Evolutionary conservation across 2,329 filamentous ascomycete genomes (phyloP).

Genomic region (Phialemonium atrogriseum): DNA sequence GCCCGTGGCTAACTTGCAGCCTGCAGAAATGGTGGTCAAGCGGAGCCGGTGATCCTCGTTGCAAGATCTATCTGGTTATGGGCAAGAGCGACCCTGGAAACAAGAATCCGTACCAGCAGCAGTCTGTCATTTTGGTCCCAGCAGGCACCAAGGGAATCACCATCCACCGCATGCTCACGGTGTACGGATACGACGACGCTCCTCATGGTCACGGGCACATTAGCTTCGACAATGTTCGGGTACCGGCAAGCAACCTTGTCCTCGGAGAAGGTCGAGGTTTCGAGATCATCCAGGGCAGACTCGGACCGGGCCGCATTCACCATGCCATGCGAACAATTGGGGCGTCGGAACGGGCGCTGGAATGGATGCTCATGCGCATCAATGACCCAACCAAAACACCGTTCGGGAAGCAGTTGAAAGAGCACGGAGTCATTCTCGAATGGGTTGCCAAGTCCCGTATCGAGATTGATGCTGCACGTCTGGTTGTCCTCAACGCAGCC

Average conservation of each 20-base stretch:
- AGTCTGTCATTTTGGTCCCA: slow-evolving; percentile 88
- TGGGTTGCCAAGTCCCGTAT: slow-evolving; percentile 89
- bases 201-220: slow-evolving; percentile 96
- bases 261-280: slow-evolving; percentile 92
- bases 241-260: slow-evolving; percentile 76
- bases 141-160: slow-evolving; percentile 74
- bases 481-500: slow-evolving; percentile 88
- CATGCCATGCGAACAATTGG: slow-evolving; percentile 96
- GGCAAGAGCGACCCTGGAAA: slow-evolving; percentile 78
- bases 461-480: slow-evolving; percentile 85
- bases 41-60: slow-evolving; percentile 86
- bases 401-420: slow-evolving; percentile 77
- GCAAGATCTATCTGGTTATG: slow-evolving; percentile 93
- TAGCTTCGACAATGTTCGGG: slow-evolving; percentile 79
- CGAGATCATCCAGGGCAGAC: slow-evolving; percentile 95
- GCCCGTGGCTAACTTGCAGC: slow-evolving; percentile 8
- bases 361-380: slow-evolving; percentile 90
- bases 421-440: slow-evolving; percentile 91
- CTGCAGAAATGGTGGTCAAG: slow-evolving; percentile 97
- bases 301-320: slow-evolving; percentile 93
- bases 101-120: slow-evolving; percentile 74
- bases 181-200: slow-evolving; percentile 97
- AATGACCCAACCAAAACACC: slow-evolving; percentile 88
- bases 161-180: slow-evolving; percentile 87
- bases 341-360: slow-evolving; percentile 81